Percentiles rank a stretch among this genome's conserved stretches.
Conservation (phyloP, 164 flowering plant genomes). For the Liquidambar formosana region DNA sequence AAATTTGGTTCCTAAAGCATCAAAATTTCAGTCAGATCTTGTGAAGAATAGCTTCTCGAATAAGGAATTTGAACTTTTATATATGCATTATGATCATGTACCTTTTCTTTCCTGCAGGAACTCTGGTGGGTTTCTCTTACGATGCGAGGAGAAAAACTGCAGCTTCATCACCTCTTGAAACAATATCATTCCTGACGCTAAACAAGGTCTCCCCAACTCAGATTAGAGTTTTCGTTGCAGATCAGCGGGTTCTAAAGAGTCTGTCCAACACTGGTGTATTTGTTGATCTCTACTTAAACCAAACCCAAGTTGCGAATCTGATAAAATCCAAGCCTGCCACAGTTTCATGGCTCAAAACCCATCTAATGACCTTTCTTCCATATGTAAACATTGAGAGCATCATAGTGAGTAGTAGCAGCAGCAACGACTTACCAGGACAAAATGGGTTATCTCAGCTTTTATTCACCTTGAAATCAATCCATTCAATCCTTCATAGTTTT, state of each 20-base stretch:
- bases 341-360: conserved; percentile 34
- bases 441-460: conserved; percentile 23
- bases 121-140: conserved; percentile 49
- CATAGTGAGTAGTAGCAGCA: conserved; percentile 12
- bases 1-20: too few species aligned
- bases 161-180: conserved; percentile 22
- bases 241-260: conserved; percentile 21
- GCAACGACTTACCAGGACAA: conserved; percentile 1
- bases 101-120: conserved; percentile 30
- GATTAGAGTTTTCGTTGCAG: conserved; percentile 32
- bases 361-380: conserved; percentile 20
- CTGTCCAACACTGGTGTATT: conserved; percentile 22
- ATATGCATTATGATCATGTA: not conserved
- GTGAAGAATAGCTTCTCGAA: not conserved
- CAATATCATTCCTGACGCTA: conserved; percentile 30
- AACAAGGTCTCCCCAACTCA: conserved; percentile 32
- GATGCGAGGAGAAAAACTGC: conserved; percentile 33
- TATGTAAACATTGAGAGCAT: conserved; percentile 35
- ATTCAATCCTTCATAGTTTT: conserved; percentile 29
- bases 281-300: conserved; percentile 43
- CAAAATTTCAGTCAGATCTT: too few species aligned
- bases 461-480: conserved; percentile 36
- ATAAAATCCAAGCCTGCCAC: conserved; percentile 21
- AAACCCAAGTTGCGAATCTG: conserved; percentile 13
- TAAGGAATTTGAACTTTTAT: not conserved